A percentile compares a stretch with the other conserved stretches of the same genome.
Evolutionary conservation across 768 basidiomycete species (phyloP).

Genomic region (Pulveroboletus sp.): DNA sequence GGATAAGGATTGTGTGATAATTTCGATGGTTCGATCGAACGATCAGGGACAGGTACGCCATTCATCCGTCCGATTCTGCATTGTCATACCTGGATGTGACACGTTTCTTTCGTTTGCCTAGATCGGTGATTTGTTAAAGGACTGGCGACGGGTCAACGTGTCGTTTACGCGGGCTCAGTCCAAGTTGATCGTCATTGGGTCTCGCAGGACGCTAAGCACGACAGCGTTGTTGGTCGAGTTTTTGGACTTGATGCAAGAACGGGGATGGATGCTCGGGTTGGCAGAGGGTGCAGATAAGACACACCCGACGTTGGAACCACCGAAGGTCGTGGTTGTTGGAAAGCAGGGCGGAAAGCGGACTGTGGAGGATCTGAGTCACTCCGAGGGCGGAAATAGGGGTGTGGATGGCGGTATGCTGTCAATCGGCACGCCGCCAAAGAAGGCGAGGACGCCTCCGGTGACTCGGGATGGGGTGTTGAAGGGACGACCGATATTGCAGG

Average conservation of each 20-base stretch:
- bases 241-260: slow-evolving; percentile 68
- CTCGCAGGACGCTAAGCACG: slow-evolving; percentile 65
- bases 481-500: slow-evolving; percentile 57
- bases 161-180: slow-evolving; percentile 89
- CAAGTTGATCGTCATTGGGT: slow-evolving; percentile 90
- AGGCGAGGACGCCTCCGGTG: slow-evolving; percentile 32
- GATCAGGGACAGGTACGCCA: slow-evolving; percentile 62
- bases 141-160: slow-evolving; percentile 96
- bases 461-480: slow-evolving; percentile 43
- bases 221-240: slow-evolving; percentile 68
- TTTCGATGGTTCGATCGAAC: slow-evolving; percentile 91
- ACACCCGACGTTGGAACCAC: slow-evolving; percentile 39
- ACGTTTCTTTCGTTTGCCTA: slow-evolving; percentile 24
- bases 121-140: slow-evolving; percentile 91
- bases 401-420: neutral
- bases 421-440: slow-evolving; percentile 28
- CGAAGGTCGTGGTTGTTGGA: slow-evolving; percentile 3
- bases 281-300: slow-evolving; percentile 48
- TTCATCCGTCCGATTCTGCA: neutral
- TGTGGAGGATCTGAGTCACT: neutral
- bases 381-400: neutral
- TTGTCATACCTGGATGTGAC: neutral
- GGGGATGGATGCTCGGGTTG: slow-evolving; percentile 67
- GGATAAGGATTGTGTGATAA: slow-evolving; percentile 92
- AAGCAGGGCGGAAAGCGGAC: slow-evolving; percentile 16